Percentiles rank a stretch among this genome's conserved stretches.
Conservation (phyloP, 768 basidiomycete species). For the Omphalotus guepiniiformis region DNA sequence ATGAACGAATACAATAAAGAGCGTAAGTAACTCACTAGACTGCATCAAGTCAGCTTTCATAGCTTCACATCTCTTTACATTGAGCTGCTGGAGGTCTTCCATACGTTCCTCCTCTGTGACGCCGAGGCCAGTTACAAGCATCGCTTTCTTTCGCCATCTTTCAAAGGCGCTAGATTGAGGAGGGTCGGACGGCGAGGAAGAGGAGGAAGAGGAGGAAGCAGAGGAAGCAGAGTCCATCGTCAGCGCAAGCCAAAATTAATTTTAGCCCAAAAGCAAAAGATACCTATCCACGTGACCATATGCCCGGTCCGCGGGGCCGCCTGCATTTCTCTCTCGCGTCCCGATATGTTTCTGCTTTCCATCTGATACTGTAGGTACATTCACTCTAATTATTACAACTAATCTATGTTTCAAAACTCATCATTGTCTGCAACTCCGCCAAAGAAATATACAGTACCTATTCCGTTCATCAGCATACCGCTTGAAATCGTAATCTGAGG, state of each 20-base stretch:
- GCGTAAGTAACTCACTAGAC: slow-evolving; percentile 48
- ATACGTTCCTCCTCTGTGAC: slow-evolving; percentile 43
- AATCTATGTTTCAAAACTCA: too few species aligned
- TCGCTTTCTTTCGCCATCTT: slow-evolving; percentile 44
- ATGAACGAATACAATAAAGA: slow-evolving; percentile 9
- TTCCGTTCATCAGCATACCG: too few species aligned
- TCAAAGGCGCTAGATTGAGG: slow-evolving; percentile 34
- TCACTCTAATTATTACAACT: too few species aligned
- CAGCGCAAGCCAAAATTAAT: background rate
- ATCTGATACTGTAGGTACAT: too few species aligned
- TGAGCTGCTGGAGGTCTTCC: slow-evolving; percentile 31
- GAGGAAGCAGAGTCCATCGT: background rate
- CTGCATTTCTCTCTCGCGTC: too few species aligned
- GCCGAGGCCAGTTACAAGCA: slow-evolving; percentile 45
- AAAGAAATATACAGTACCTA: too few species aligned
- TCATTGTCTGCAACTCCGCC: too few species aligned
- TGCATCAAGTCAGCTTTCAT: slow-evolving; percentile 66
- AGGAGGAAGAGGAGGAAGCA: background rate
- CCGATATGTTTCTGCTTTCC: too few species aligned
- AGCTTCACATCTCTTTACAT: slow-evolving; percentile 55
- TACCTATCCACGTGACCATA: too few species aligned
- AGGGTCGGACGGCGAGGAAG: background rate
- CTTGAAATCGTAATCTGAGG: too few species aligned
- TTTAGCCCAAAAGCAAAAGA: too few species aligned
- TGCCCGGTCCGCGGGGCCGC: too few species aligned